Conservation (phyloP, 2,329 filamentous ascomycete genomes). For the Ascochyta pisi region DNA sequence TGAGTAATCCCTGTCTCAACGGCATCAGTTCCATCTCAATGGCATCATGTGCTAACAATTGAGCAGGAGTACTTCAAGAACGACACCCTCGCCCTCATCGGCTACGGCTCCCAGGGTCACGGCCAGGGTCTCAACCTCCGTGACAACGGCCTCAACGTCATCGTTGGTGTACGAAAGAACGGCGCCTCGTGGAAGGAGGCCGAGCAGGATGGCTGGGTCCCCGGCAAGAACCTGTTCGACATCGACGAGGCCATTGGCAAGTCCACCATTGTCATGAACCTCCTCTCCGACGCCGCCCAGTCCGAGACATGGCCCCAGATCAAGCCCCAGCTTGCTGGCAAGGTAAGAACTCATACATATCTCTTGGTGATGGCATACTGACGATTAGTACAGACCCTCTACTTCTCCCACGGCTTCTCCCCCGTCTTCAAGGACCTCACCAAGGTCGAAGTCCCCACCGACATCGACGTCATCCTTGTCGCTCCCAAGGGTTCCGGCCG, state of each 20-base stretch:
- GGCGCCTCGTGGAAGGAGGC: constrained; percentile 99
- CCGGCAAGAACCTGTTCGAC: constrained; percentile 98
- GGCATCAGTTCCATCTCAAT: constrained; percentile 20
- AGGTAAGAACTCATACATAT: constrained; percentile 63
- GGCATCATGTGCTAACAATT: constrained; percentile 34
- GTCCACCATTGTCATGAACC: constrained; percentile 98
- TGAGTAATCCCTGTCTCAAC: constrained; percentile 59
- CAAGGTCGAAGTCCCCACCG: constrained; percentile 93
- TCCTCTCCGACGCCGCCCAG: constrained; percentile 96
- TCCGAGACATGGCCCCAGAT: constrained; percentile 98
- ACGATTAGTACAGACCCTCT: constrained; percentile 74
- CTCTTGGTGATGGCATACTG: constrained; percentile 10
- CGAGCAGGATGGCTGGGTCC: constrained; percentile 94
- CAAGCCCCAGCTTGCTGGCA: constrained; percentile 99
- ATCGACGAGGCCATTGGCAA: constrained; percentile 93
- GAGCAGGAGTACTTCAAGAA: constrained; percentile 97
- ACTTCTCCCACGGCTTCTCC: constrained; percentile 99
- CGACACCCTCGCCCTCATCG: constrained; percentile 98
- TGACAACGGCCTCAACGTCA: constrained; percentile 99
- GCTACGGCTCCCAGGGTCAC: constrained; percentile 98
- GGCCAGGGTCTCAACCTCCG: constrained; percentile 99
- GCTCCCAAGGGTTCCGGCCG: constrained; percentile 99
- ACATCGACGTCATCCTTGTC: constrained; percentile 99
- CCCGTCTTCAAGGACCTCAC: constrained; percentile 99
- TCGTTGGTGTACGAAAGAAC: constrained; percentile 97